Conservation (phyloP, 2,329 filamentous ascomycete species). For the Coccinonectria pachysandricola region DNA sequence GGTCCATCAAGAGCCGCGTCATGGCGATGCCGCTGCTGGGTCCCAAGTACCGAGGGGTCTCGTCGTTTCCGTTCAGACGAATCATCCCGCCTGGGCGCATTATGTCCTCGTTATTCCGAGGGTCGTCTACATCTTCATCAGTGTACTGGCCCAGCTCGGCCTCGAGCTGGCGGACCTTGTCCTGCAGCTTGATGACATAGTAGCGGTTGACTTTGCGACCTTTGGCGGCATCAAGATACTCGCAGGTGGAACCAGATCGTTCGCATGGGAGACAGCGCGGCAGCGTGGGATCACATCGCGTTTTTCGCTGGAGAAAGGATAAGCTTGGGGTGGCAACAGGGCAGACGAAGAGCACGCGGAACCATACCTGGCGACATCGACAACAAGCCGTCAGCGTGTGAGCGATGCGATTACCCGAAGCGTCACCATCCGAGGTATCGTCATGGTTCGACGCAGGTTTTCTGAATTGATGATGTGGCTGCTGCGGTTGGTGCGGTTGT, state of each 20-base stretch:
- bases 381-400: slow-evolving; percentile 74
- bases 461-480: slow-evolving; percentile 19
- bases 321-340: too few species aligned
- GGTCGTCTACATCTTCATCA: slow-evolving; percentile 60
- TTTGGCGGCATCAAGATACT: slow-evolving; percentile 88
- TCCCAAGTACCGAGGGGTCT: slow-evolving; percentile 78
- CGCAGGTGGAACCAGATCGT: slow-evolving; percentile 80
- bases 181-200: slow-evolving; percentile 87
- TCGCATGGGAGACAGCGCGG: slow-evolving; percentile 90
- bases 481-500: slow-evolving; percentile 15
- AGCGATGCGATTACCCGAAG: slow-evolving; percentile 52
- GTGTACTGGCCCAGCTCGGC: slow-evolving; percentile 70
- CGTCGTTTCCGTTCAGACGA: slow-evolving; percentile 73
- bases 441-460: slow-evolving; percentile 23
- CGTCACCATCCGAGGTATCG: slow-evolving; percentile 38
- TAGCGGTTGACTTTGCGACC: slow-evolving; percentile 77
- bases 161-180: slow-evolving; percentile 73
- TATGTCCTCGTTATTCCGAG: slow-evolving; percentile 70
- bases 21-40: slow-evolving; percentile 94
- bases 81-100: slow-evolving; percentile 80
- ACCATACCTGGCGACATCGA: slow-evolving; percentile 63
- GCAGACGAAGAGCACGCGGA: too few species aligned
- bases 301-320: slow-evolving; percentile 62
- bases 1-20: slow-evolving; percentile 88
- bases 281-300: slow-evolving; percentile 84